A percentile compares a stretch with the other conserved stretches of the same genome.
phyloP scores from a whole-genome alignment of 1,284 basidiomycete species.

The Leccinum cinnamomeum region DNA sequence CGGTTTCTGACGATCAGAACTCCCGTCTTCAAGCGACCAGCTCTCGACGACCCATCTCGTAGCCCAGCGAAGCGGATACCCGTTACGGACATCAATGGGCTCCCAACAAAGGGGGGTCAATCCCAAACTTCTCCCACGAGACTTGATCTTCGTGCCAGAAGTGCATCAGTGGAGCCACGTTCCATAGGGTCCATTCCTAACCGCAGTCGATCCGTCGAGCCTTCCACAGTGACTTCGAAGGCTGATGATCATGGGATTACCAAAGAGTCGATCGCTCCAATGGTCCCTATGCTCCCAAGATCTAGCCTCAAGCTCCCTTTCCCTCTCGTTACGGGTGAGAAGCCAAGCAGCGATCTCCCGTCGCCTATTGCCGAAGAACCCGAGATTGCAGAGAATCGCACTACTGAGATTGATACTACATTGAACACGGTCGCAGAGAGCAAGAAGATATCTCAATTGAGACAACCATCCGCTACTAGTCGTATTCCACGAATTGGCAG shows the following conservation, averaged over 20 bases:
- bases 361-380: slow-evolving; percentile 35
- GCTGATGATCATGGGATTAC: slow-evolving; percentile 12
- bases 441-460: slow-evolving; percentile 47
- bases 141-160: slow-evolving; percentile 24
- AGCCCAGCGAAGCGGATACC: slow-evolving; percentile 61
- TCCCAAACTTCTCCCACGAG: slow-evolving; percentile 26
- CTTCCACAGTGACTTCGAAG: slow-evolving; percentile 14
- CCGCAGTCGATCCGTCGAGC: slow-evolving; percentile 36
- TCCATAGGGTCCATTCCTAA: slow-evolving; percentile 5
- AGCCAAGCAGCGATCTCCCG: slow-evolving; percentile 21
- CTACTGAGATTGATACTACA: background rate
- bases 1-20: slow-evolving; percentile 16
- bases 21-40: slow-evolving; percentile 38
- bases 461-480: slow-evolving; percentile 54
- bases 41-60: slow-evolving; percentile 40
- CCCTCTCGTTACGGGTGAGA: slow-evolving; percentile 38
- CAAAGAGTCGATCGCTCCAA: slow-evolving; percentile 26
- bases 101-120: slow-evolving; percentile 26
- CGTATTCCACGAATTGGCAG: slow-evolving; percentile 66
- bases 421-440: slow-evolving; percentile 13
- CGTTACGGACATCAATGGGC: slow-evolving; percentile 34
- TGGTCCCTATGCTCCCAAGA: slow-evolving; percentile 15
- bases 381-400: slow-evolving; percentile 10
- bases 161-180: slow-evolving; percentile 29
- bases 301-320: slow-evolving; percentile 42